Percentiles rank a stretch among this genome's conserved stretches.
These are phyloP conservation scores for Ophiostoma fasciatum DNA, from an alignment of 2,329 filamentous ascomycete genomes.

Conservation along the genomic window DNA sequence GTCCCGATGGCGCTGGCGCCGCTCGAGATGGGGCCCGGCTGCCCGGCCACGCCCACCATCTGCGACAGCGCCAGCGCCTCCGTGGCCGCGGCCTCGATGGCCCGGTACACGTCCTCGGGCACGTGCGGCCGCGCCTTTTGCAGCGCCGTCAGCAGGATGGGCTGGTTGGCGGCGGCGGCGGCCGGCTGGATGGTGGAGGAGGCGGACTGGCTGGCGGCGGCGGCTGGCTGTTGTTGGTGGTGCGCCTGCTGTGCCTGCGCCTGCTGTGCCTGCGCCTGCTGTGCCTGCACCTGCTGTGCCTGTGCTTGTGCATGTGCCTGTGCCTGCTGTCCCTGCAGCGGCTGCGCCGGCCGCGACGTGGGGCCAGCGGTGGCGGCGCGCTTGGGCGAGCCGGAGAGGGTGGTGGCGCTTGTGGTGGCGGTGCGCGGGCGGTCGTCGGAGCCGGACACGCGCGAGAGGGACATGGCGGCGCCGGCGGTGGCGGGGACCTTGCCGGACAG, in stretches of 20 bases:
- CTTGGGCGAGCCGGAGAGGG: constrained; percentile 79
- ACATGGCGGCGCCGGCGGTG: constrained; percentile 67
- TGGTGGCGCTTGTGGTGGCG: constrained; percentile 81
- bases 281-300: constrained; percentile 38
- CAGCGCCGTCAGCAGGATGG: constrained; percentile 62
- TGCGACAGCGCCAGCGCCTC: constrained; percentile 69
- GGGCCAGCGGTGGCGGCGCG: constrained; percentile 36
- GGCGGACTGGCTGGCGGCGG: constrained; percentile 6
- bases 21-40: constrained; percentile 53
- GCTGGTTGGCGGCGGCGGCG: constrained; percentile 10
- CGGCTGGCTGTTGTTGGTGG: constrained; percentile 18
- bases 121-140: constrained; percentile 60
- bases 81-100: constrained; percentile 64
- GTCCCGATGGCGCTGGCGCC: constrained; percentile 47
- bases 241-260: constrained; percentile 12
- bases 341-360: constrained; percentile 28
- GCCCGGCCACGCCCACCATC: constrained; percentile 59
- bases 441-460: constrained; percentile 52
- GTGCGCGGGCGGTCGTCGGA: constrained; percentile 76
- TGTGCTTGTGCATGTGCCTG: constrained; percentile 18
- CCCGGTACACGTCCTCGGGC: constrained; percentile 55
- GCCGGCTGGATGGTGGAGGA: constrained; percentile 30
- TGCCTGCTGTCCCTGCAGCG: constrained; percentile 21
- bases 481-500: constrained; percentile 75
- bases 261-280: constrained; percentile 11